These are phyloP conservation scores for Populus nigra DNA, from an alignment of 345 rosid genomes.

Conservation along the genomic window DNA sequence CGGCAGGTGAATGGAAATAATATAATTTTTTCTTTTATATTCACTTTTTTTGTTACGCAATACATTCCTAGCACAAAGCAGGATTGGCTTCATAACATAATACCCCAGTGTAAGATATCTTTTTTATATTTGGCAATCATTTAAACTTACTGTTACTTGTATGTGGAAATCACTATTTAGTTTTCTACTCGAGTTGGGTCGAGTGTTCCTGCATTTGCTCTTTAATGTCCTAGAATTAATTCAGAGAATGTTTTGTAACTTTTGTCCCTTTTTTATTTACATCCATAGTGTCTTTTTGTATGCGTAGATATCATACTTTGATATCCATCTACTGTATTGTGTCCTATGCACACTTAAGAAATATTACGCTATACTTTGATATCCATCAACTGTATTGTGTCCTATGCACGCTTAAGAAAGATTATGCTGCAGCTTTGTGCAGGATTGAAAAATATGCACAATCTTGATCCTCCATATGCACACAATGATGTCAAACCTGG, in stretches of 20 bases:
- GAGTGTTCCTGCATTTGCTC: neutral
- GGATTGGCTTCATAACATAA: neutral
- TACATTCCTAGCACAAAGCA: neutral
- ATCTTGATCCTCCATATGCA: constrained; percentile 89
- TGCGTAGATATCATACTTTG: neutral
- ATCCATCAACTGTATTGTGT: neutral
- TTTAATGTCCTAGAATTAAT: neutral
- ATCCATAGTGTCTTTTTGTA: neutral
- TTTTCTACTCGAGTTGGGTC: neutral
- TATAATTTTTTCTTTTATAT: neutral
- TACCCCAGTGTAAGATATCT: neutral
- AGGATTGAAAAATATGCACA: constrained; percentile 95
- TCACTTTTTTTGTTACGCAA: neutral
- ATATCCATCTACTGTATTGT: neutral
- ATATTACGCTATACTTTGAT: neutral
- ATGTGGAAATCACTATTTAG: neutral
- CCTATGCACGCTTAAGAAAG: neutral
- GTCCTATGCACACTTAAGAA: constrained; percentile 7
- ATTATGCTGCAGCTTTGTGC: constrained; percentile 71
- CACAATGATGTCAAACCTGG: constrained; percentile 99
- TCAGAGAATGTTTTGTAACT: neutral
- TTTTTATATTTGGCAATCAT: neutral
- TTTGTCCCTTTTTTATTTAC: neutral
- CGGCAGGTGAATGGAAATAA: constrained; percentile 58
- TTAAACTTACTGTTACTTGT: neutral